phyloP scores from a whole-genome alignment of 2,329 filamentous ascomycete species.

The Pezizomycotina sp. region DNA sequence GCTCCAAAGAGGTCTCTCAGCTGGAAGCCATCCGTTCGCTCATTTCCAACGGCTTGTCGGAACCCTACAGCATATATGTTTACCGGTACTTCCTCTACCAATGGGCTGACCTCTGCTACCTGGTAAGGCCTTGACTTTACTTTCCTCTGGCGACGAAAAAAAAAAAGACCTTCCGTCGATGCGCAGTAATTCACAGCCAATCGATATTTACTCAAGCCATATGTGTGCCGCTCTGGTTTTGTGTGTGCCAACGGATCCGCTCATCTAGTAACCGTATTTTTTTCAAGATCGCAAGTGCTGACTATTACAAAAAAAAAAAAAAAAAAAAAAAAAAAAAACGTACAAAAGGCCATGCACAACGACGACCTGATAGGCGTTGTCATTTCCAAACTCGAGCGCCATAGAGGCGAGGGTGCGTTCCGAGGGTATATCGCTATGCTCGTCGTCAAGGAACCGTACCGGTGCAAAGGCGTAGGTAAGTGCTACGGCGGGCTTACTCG shows the following conservation, averaged over 20 bases:
- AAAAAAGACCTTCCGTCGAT: neutral
- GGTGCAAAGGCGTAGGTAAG: conserved; percentile 60
- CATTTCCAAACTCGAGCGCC: conserved; percentile 82
- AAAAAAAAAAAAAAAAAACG: too few relatives aligned
- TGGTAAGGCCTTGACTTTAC: conserved; percentile 39
- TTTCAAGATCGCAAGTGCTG: too few relatives aligned
- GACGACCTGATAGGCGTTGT: conserved; percentile 69
- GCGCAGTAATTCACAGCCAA: too few relatives aligned
- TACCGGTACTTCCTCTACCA: conserved; percentile 96
- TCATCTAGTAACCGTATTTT: too few relatives aligned
- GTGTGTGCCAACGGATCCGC: too few relatives aligned
- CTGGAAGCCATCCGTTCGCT: conserved; percentile 76
- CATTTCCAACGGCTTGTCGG: conserved; percentile 90
- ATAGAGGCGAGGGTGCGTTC: conserved; percentile 63
- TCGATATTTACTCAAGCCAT: too few relatives aligned
- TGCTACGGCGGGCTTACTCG: conserved; percentile 10
- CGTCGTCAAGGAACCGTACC: conserved; percentile 64
- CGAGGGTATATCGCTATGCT: conserved; percentile 98
- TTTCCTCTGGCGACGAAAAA: neutral
- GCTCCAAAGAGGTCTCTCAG: conserved; percentile 44
- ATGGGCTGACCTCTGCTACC: conserved; percentile 94
- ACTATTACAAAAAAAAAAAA: too few relatives aligned
- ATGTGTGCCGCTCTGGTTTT: conserved; percentile 1
- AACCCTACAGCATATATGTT: conserved; percentile 98
- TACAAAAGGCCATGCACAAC: conserved; percentile 41